Evolutionary conservation across 176 grass and related monocot genomes (phyloP).

Genomic region (Triticum urartu): DNA sequence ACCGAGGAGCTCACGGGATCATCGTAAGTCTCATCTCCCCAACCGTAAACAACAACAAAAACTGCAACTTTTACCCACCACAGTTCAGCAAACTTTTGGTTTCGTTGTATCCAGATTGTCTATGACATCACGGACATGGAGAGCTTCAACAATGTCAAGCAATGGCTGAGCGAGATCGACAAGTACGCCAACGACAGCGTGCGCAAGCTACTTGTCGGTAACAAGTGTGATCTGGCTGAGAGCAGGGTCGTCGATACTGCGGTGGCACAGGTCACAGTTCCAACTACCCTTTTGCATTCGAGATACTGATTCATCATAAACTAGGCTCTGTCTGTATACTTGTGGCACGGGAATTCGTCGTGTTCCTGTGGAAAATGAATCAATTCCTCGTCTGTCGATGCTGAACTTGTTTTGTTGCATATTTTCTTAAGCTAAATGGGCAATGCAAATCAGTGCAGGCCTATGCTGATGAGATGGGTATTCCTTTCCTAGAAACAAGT

Average conservation of each 20-base stretch:
- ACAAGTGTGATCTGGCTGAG: conserved; percentile 86
- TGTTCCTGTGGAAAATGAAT: not conserved
- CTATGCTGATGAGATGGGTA: conserved; percentile 68
- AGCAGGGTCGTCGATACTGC: conserved; percentile 64
- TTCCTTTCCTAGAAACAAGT: conserved; percentile 83
- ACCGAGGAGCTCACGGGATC: conserved; percentile 87
- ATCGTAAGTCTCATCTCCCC: conserved; percentile 36
- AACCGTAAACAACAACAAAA: not conserved
- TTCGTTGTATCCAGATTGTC: conserved; percentile 47
- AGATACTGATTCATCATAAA: not conserved
- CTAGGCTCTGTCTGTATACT: not conserved
- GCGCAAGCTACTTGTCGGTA: conserved; percentile 85
- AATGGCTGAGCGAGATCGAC: conserved; percentile 86
- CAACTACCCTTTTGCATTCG: not conserved
- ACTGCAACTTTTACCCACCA: not conserved
- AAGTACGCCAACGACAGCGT: conserved; percentile 75
- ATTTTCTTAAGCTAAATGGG: conserved; percentile 8
- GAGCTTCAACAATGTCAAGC: conserved; percentile 85
- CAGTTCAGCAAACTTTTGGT: not conserved
- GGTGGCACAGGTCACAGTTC: conserved; percentile 57
- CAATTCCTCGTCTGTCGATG: not conserved
- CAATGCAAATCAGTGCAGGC: conserved; percentile 39
- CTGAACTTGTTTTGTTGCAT: not conserved
- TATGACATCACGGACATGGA: conserved; percentile 93
- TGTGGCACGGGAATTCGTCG: not conserved